Base-by-base conservation (phyloP, 331 rosid genomes). In the Quercus tomentella region DNA sequence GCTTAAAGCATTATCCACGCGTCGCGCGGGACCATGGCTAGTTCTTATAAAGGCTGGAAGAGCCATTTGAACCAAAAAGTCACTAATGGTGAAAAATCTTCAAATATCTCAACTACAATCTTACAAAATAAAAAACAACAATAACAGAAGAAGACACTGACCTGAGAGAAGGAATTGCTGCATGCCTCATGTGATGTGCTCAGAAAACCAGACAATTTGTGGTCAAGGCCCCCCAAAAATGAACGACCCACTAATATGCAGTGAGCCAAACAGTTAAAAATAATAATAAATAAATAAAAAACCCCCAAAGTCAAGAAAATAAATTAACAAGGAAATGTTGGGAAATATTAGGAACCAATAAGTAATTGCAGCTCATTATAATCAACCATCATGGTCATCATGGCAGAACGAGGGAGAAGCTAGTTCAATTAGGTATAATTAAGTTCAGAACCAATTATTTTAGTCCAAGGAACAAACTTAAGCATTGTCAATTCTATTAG, bases 221-320 rank as follows among this genome's bases (percentile, higher is more conserved):
- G 84, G 81, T 85, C 76, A 35, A 86, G 79, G 37, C 92, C 90
- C 15, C 92, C 85, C 17, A 86, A 68, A 85, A 94, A 82, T 16
- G 97, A 87, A 79, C 88, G 87, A 3, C 98, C 89, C 76, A 72
- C 96, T 90, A 60, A 22, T 25, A 63, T 5, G 41, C 57, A 77
- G 73, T 21, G 23, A 73, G 82, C 45, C 35, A 75, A 28, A 33
- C 71, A 41, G 3, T 76, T 62, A 35, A 35, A 16, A 18, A 31
- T 6, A 37, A 37, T 37, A 37, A 37, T 7, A 37, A 37, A 37
- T 37, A 37, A 37, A 37, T 37, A 8, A 37, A 37, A 0, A 67
- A 4, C n/a, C 5, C 23, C 35, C 17, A 9, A 31, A 25, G 69
- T 41, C 18, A 33, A 45, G n/a, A 14, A 26, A 31, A 49, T 12